Conservation (phyloP, 371 early-diverging fungal genomes). For the Rhizopus microsporus region DNA sequence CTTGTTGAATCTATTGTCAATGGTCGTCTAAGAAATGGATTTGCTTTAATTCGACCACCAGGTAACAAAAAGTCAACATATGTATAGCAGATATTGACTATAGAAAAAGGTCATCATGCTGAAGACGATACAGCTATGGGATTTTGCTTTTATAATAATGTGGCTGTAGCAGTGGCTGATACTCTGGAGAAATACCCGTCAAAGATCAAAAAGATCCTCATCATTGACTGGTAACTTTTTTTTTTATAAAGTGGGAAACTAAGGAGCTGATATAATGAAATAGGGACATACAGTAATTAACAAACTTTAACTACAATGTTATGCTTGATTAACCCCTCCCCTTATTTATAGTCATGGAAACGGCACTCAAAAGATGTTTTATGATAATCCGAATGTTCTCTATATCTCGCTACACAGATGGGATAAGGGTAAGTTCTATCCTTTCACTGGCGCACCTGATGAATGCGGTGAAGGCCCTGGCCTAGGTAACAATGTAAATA, state of each 20-base stretch:
- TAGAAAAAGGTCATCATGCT: conserved; percentile 59
- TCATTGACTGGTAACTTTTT: conserved; percentile 57
- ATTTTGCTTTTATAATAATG: conserved; percentile 72
- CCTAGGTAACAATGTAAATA: conserved; percentile 61
- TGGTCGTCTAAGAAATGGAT: conserved; percentile 61
- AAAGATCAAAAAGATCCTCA: conserved; percentile 54
- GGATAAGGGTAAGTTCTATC: conserved; percentile 66
- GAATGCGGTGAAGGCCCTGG: conserved; percentile 60
- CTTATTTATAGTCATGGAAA: conserved; percentile 56
- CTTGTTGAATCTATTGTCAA: conserved; percentile 56
- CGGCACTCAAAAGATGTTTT: conserved; percentile 69
- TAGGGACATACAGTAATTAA: conserved; percentile 69
- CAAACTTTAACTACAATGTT: not conserved
- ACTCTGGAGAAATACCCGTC: conserved; percentile 51
- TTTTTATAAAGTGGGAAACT: no score
- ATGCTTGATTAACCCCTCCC: not conserved
- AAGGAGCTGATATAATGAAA: not conserved
- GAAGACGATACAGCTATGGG: conserved; percentile 70
- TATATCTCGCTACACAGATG: conserved; percentile 70
- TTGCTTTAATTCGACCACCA: conserved; percentile 68
- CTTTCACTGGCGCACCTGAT: conserved; percentile 58
- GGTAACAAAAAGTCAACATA: conserved; percentile 30
- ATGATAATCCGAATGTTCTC: conserved; percentile 65
- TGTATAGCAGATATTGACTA: not conserved
- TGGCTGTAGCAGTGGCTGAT: conserved; percentile 62